Conservation (phyloP, 1,139 yeast genomes). For the Saccharomycopsis hybrid region DNA sequence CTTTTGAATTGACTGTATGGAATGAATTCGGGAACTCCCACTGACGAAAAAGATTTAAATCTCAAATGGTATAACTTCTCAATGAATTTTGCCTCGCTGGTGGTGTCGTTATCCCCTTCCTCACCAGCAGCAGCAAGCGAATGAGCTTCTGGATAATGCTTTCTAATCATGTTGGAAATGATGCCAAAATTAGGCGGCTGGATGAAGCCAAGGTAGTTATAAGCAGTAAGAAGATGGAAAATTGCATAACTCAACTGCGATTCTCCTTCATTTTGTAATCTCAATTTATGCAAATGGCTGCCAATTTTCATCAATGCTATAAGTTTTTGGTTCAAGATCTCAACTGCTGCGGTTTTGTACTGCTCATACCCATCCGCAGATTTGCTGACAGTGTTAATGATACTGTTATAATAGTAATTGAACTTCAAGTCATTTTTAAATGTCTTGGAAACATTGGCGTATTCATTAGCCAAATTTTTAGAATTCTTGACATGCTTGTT, state of each 20-base stretch:
- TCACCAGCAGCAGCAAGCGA: neutral
- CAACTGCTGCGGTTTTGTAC: neutral
- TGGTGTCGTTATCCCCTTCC: neutral
- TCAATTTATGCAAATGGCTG: constrained; percentile 22
- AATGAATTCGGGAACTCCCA: constrained; percentile 73
- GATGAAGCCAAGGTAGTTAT: constrained; percentile 34
- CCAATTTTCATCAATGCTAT: neutral
- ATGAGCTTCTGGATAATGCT: neutral
- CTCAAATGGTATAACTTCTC: constrained; percentile 58
- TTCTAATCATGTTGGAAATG: constrained; percentile 1
- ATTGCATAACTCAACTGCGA: constrained; percentile 36
- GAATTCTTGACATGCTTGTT: neutral
- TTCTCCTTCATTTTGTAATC: constrained; percentile 34
- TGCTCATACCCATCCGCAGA: neutral
- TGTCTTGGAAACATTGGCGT: neutral
- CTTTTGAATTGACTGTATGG: constrained; percentile 29
- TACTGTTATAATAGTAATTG: neutral
- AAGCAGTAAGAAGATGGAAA: constrained; percentile 34
- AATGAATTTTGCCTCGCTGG: neutral
- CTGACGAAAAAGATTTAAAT: constrained; percentile 76
- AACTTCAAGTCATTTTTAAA: constrained; percentile 1
- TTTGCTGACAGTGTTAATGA: neutral
- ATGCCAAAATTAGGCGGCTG: constrained; percentile 29
- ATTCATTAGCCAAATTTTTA: no score
- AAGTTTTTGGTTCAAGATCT: constrained; percentile 2